These are phyloP conservation scores for Cladophialophora psammophila DNA, from an alignment of 2,329 filamentous ascomycete species.

Conservation along the genomic window DNA sequence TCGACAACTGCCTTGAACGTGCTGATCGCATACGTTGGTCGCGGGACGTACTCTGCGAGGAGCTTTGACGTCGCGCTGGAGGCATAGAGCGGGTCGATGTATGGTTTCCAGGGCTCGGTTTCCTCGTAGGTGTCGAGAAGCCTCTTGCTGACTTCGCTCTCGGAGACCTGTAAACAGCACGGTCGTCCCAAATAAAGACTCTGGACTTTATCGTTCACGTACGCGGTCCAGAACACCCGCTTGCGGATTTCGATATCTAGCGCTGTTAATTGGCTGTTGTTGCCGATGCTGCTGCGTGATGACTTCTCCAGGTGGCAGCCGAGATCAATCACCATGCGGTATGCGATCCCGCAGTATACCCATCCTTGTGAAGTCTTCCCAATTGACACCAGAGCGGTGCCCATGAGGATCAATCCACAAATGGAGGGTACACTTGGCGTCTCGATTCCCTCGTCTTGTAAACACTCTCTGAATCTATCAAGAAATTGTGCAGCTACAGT, in stretches of 20 bases:
- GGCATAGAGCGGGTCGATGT: slow-evolving; percentile 16
- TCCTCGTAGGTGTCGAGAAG: slow-evolving; percentile 45
- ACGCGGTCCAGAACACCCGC: slow-evolving; percentile 48
- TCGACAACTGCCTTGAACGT: not conserved
- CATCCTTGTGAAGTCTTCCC: slow-evolving; percentile 49
- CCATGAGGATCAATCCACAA: slow-evolving; percentile 46
- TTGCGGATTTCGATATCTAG: slow-evolving; percentile 44
- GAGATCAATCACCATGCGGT: slow-evolving; percentile 52
- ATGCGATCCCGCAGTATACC: slow-evolving; percentile 48
- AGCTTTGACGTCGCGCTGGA: not conserved
- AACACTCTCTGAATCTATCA: slow-evolving; percentile 46
- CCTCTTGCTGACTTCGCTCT: slow-evolving; percentile 38
- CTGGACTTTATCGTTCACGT: slow-evolving; percentile 40
- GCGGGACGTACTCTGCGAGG: not conserved
- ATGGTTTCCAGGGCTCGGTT: slow-evolving; percentile 43
- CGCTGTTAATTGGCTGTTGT: slow-evolving; percentile 15
- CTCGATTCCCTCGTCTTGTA: slow-evolving; percentile 47
- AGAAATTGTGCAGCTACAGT: slow-evolving; percentile 50
- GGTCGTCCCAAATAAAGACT: slow-evolving; percentile 35
- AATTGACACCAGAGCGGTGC: slow-evolving; percentile 46
- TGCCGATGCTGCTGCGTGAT: not conserved
- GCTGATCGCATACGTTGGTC: not conserved
- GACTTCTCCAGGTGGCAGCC: slow-evolving; percentile 45
- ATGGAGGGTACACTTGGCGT: slow-evolving; percentile 50
- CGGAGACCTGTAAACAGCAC: slow-evolving; percentile 37